Evolutionary conservation across 345 rosid genomes (phyloP), one percentile per base, ranked within the genome.

Genomic region (Pistacia vera): DNA sequence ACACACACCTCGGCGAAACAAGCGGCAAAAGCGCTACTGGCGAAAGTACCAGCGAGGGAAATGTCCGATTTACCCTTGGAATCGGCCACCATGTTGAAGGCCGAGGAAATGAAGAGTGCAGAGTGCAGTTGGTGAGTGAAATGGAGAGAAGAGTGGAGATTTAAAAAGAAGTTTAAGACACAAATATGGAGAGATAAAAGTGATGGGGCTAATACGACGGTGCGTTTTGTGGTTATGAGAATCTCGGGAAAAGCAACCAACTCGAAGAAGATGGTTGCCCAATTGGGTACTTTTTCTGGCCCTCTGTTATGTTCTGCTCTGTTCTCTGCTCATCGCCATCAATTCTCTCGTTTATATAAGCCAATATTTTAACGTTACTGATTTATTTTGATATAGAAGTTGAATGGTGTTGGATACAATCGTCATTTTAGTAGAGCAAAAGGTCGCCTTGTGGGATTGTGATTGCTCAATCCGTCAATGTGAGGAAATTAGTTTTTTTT

Each of bases 11-110:
- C 99, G 48, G 94, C 99, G 63, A 91, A 85, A 83, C 93, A 97
- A 66, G 99, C 96, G 28, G 99, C 97, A 73, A 97, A 97, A 62
- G 98, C 98, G 82, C 99, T 92, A 72, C 91, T 79, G 77, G 86
- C 96, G 79, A 92, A 90, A 58, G 88, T 94, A 77, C 97, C 93
- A 36, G 91, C 85, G 25, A 94, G 79, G 62, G 99, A 92, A 78
- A 97, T 89, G 77, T 94, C 95, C 72, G 97, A 88, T 83, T 88
- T 88, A 5, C 76, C 80, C 81, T 88, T 94, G 74, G 82, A 73
- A 77, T 82, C 96, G 55, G 96, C 95, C 77, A 94, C 99, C 99
- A 97, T 96, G 52, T 76, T 71, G 70, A 63, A 74, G 68, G 68
- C 35, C 46, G 65, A 49, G 66, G 11, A 41, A 22, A 48, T 4